Base-by-base conservation (phyloP, 495 filamentous ascomycete genomes). In the Aspergillus wentii region DNA sequence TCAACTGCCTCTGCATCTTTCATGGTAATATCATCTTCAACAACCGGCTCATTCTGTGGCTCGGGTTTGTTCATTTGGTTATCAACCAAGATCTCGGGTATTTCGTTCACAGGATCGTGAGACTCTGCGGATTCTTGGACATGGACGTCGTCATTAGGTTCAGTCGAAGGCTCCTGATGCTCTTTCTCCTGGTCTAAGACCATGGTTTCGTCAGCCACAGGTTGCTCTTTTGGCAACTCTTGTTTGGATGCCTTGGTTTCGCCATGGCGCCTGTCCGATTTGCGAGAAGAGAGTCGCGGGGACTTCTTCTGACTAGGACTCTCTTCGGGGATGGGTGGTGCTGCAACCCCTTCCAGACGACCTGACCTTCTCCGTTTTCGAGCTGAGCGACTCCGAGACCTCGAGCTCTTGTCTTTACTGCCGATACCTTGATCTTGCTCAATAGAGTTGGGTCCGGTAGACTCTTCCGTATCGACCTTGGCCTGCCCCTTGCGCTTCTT, bases 401-500 rank as follows among this genome's bases (percentile, higher is more conserved):
- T 29, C 26, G 10, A n/a, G 28, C 13, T 20, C 19, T 23, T 22
- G 8, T 28, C 11, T 32, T 1, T 33, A 16, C 29, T 35, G 2
- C n/a, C 34, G 13, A 33, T 30, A n/a, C 22, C 33, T 10, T 16
- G 18, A 6, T 41, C 36, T 17, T 34, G 35, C 10, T 8, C 17
- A 8, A n/a, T 16, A 8, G 28, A 10, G 7, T 13, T 7, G 4
- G 11, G 17, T 23, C 25, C 18, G 16, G 39, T 38, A 2, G 33
- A 10, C 6, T 35, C 30, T 11, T 3, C 8, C 8, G 33, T 16
- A 9, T 35, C 34, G 25, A 22, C 29, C 18, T 52, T 54, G 14
- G 37, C 28, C n/a, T 61, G 53, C 5, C 46, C 49, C 21, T 30
- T 54, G 21, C 56, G 54, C 20, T 52, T 56, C 10, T 58, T 38